These are phyloP conservation scores for Furculomyces boomerangus DNA, from an alignment of 371 early-diverging fungal genomes.

Conservation along the genomic window DNA sequence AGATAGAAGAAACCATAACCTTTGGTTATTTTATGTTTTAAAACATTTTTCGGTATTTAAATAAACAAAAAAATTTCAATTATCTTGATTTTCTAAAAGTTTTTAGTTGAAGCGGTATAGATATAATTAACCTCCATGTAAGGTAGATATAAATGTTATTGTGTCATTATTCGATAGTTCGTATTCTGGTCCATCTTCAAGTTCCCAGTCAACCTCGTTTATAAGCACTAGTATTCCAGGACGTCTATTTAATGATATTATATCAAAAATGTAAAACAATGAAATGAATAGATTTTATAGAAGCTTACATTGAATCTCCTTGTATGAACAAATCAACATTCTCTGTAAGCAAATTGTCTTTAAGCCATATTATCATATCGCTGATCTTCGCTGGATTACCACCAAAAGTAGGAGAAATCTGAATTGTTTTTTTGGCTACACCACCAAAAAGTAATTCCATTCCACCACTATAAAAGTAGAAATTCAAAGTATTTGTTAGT, in stretches of 20 bases:
- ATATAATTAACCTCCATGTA: conserved; percentile 83
- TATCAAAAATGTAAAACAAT: conserved; percentile 8
- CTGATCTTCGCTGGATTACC: conserved; percentile 33
- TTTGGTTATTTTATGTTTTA: no score
- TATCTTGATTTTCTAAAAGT: no score
- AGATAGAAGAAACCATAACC: no score
- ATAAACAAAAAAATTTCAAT: no score
- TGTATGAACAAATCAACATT: conserved; percentile 60
- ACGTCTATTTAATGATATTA: conserved; percentile 26
- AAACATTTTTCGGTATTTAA: no score
- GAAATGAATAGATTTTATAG: background rate
- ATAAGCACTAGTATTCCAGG: conserved; percentile 90
- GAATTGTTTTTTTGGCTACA: conserved; percentile 31
- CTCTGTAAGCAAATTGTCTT: conserved; percentile 50
- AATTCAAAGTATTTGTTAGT: background rate
- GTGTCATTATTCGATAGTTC: conserved; percentile 50
- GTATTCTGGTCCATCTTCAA: conserved; percentile 79
- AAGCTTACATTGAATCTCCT: conserved; percentile 19
- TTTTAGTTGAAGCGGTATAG: no score
- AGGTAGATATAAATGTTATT: conserved; percentile 86
- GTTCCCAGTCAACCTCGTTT: conserved; percentile 92
- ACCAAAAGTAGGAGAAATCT: conserved; percentile 27
- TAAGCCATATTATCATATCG: conserved; percentile 54
- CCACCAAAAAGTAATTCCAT: conserved; percentile 85
- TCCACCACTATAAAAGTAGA: conserved; percentile 49